Conservation (phyloP, 2,329 filamentous ascomycete species). For the Fusarium sp. region DNA sequence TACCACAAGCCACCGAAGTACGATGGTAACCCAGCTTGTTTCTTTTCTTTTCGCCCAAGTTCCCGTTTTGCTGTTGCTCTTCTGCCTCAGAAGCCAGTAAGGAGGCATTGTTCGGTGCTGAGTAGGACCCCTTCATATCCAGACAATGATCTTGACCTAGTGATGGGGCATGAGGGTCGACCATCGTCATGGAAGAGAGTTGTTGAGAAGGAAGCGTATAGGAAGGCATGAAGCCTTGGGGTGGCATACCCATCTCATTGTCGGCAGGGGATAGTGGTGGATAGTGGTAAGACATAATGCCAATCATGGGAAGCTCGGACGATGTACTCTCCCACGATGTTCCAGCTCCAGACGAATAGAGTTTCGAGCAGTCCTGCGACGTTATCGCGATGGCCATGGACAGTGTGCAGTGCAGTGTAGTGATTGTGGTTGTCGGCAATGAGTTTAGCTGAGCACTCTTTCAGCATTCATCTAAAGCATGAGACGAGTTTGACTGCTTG, state of each 20-base stretch:
- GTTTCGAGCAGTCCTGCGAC: slow-evolving; percentile 14
- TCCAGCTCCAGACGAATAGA: slow-evolving; percentile 9
- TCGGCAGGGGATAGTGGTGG: slow-evolving; percentile 53
- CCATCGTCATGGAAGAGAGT: slow-evolving; percentile 46
- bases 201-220: slow-evolving; percentile 44
- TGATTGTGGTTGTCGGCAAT: neutral
- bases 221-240: slow-evolving; percentile 48
- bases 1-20: slow-evolving; percentile 94
- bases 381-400: slow-evolving; percentile 36
- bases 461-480: neutral
- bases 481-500: neutral
- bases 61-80: slow-evolving; percentile 43
- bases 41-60: slow-evolving; percentile 66
- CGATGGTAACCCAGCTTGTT: slow-evolving; percentile 97
- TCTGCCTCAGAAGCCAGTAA: slow-evolving; percentile 51
- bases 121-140: slow-evolving; percentile 59
- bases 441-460: neutral
- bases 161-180: slow-evolving; percentile 47
- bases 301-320: slow-evolving; percentile 27
- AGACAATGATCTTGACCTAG: slow-evolving; percentile 47
- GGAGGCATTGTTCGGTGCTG: slow-evolving; percentile 58
- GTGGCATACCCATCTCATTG: slow-evolving; percentile 53
- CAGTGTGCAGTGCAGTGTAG: neutral
- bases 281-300: slow-evolving; percentile 60
- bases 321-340: slow-evolving; percentile 17